Percentiles rank a stretch among this genome's conserved stretches.
Evolutionary conservation across 495 filamentous ascomycete genomes (phyloP).

Genomic region (Echria macrotheca): DNA sequence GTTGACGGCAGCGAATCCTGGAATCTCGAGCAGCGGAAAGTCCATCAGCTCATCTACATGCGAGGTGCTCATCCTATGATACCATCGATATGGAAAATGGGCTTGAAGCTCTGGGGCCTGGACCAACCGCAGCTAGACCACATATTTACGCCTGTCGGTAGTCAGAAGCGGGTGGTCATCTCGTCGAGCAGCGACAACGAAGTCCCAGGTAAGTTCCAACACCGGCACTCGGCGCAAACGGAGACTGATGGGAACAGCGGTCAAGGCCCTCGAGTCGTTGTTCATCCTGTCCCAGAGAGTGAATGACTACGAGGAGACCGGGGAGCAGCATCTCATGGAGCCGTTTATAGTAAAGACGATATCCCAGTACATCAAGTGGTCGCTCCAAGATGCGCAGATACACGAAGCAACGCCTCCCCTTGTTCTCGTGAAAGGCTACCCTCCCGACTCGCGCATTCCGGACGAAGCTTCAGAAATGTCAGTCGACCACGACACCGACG

Average conservation of each 20-base stretch:
- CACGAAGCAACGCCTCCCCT: conserved; percentile 7
- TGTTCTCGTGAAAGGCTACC: conserved; percentile 19
- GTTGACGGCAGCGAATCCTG: conserved; percentile 22
- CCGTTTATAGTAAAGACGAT: conserved; percentile 18
- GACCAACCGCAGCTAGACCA: conserved; percentile 20
- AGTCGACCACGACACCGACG: neutral
- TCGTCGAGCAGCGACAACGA: conserved; percentile 21
- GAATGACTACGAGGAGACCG: conserved; percentile 25
- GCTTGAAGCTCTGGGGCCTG: conserved; percentile 29
- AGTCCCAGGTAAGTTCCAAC: conserved; percentile 17
- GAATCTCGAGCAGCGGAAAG: conserved; percentile 23
- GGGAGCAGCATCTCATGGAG: conserved; percentile 14
- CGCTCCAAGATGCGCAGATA: conserved; percentile 19
- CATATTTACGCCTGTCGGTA: conserved; percentile 19
- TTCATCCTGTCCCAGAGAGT: conserved; percentile 27
- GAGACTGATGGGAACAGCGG: no score
- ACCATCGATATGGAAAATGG: conserved; percentile 25
- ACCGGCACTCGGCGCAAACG: no score
- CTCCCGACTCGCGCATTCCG: neutral
- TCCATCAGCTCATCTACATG: conserved; percentile 27
- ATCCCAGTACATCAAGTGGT: conserved; percentile 23
- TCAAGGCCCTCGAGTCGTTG: conserved; percentile 26
- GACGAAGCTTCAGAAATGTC: neutral
- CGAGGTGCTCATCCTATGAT: conserved; percentile 29
- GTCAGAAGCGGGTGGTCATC: conserved; percentile 24